Evolutionary conservation across 2,329 filamentous ascomycete species (phyloP).

Genomic region (Blastomyces parvus): DNA sequence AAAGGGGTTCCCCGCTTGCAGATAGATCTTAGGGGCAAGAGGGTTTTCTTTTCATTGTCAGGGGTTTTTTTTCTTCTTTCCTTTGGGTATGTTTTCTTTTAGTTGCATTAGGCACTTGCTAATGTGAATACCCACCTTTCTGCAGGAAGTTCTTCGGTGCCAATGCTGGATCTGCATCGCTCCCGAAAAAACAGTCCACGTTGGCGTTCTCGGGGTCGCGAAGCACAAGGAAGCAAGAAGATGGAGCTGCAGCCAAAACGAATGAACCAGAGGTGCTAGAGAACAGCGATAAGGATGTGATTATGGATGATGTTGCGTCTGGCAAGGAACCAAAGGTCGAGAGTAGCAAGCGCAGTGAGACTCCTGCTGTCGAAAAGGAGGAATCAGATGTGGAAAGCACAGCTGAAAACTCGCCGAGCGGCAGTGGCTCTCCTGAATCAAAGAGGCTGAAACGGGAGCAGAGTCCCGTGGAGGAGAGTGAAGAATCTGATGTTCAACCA

Average conservation of each 20-base stretch:
- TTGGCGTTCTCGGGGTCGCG: conserved; percentile 61
- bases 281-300: conserved; percentile 20
- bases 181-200: conserved; percentile 64
- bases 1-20: not conserved
- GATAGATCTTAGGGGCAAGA: not conserved
- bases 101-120: not conserved
- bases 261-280: conserved; percentile 3
- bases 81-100: not conserved
- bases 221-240: conserved; percentile 27
- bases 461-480: conserved; percentile 35
- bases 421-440: conserved; percentile 13
- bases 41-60: not conserved
- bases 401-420: conserved; percentile 14
- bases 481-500: conserved; percentile 51
- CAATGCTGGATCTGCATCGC: conserved; percentile 49
- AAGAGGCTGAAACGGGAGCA: conserved; percentile 32
- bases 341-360: conserved; percentile 12
- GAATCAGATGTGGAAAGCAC: conserved; percentile 13
- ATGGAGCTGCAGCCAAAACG: conserved; percentile 17
- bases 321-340: not conserved
- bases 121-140: conserved; percentile 10
- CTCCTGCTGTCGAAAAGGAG: conserved; percentile 12
- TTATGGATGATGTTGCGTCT: conserved; percentile 22
- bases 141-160: conserved; percentile 76
- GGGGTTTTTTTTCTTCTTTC: not conserved